Evolutionary conservation across 805 yeast genomes (phyloP), one percentile per base, ranked within the genome.

Genomic region (Komagataella pseudopastoris): DNA sequence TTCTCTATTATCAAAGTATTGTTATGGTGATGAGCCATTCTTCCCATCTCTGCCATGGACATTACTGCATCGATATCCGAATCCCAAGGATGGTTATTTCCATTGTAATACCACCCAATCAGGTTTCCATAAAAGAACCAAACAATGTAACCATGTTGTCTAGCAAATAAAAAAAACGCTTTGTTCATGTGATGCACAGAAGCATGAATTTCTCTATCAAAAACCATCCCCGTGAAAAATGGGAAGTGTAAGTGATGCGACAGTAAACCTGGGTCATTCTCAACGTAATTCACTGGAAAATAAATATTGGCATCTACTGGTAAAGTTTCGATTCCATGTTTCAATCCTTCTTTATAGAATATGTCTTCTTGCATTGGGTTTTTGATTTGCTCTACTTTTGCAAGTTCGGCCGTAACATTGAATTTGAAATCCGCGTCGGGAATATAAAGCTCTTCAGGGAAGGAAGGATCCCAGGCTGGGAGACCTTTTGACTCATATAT

Each of bases 121-220:
- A 77, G 62, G 18, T 78, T 63, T 4, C 81, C 81, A 57, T 76
- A 79, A 12, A 77, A 76, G 36, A 77, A 68, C 82, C 82, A 77
- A 17, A 20, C 20, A 20, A 44, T 1, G 10, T 18, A 18, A 20
- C 46, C 46, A 14, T 44, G 46, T 1, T 78, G 68, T 22, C 64
- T 59, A 43, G 74, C 60, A 55, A 75, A 73, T 47, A 67, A 64
- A 43, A 76, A 68, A 74, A 78, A 78, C 6, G 74, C 69, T 51
- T 77, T 63, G 6, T 71, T 57, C 43, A 76, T 53, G 50, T 74
- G 69, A 56, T 76, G 80, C 22, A 75, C 58, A 10, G 68, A 60
- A 54, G 68, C 60, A 51, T 67, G 71, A 44, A 71, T 60, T 56
- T 69, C 73, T 23, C 68, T 56, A 49, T 63, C 63, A 14, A 64